Conservation (phyloP, 306 rosid species). For the Prunus salicina region DNA sequence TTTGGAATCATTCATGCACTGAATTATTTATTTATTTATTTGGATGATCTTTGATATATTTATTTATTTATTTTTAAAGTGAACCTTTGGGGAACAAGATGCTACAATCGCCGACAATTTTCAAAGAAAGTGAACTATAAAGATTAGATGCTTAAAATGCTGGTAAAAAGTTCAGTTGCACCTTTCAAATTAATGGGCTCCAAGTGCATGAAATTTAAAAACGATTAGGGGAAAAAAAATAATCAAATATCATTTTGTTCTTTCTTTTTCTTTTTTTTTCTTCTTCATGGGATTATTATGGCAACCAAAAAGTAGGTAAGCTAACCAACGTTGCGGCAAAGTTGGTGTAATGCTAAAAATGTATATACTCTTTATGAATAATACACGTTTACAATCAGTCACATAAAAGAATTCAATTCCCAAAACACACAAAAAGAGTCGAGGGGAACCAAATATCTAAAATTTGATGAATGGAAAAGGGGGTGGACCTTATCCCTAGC, state of each 20-base stretch:
- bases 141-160: not conserved
- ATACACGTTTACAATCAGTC: slow-evolving; percentile 42
- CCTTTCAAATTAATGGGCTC: too few species aligned
- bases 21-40: too few species aligned
- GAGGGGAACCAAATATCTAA: slow-evolving; percentile 28
- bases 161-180: too few species aligned
- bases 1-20: too few species aligned
- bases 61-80: too few species aligned
- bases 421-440: slow-evolving; percentile 15
- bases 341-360: not conserved
- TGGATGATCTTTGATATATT: not conserved
- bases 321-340: not conserved
- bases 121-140: not conserved
- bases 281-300: too few species aligned
- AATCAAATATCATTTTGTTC: too few species aligned
- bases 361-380: slow-evolving; percentile 33
- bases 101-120: not conserved
- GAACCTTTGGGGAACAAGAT: not conserved
- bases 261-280: too few species aligned
- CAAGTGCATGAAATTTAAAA: too few species aligned
- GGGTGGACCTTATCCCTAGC: slow-evolving; percentile 22
- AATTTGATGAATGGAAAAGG: slow-evolving; percentile 29
- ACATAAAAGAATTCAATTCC: slow-evolving; percentile 19
- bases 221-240: too few species aligned
- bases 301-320: too few species aligned